Evolutionary conservation across 129 eudicot genomes (phyloP).

Genomic region (Flaveria bidentis): DNA sequence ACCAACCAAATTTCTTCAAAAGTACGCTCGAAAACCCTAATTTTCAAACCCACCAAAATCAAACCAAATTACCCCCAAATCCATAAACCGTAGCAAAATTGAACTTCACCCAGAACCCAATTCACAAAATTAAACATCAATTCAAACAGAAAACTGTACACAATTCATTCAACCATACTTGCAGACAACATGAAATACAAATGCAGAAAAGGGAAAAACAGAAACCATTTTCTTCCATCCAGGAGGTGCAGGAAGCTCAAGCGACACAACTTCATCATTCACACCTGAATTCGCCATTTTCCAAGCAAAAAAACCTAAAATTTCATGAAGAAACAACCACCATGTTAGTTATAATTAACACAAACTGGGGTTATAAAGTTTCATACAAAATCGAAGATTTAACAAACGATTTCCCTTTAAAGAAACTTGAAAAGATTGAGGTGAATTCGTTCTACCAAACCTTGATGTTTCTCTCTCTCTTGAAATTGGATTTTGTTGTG

Average conservation of each 20-base stretch:
- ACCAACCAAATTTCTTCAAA: not conserved
- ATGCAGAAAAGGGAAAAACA: conserved; percentile 28
- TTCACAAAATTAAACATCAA: conserved; percentile 19
- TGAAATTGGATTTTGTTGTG: not conserved
- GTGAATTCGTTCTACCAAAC: not conserved
- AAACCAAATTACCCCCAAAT: not conserved
- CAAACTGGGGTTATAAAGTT: not conserved
- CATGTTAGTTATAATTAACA: not conserved
- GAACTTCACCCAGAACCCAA: conserved; percentile 23
- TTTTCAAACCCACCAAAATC: conserved; percentile 10
- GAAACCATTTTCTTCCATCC: conserved; percentile 73
- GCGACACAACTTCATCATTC: conserved; percentile 52
- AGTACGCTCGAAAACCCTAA: conserved; percentile 7
- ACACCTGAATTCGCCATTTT: conserved; percentile 58
- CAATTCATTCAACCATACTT: not conserved
- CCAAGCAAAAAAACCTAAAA: conserved; percentile 26
- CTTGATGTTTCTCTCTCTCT: conserved; percentile 1
- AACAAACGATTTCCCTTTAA: not conserved
- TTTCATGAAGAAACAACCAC: not conserved
- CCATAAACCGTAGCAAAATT: not conserved
- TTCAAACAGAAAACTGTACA: not conserved
- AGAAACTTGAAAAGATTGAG: not conserved
- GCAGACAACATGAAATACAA: not conserved
- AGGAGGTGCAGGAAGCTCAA: conserved; percentile 86
- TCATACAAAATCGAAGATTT: not conserved